Evolutionary conservation across 257 asterid genomes (phyloP).

Genomic region (Echites panduratus): DNA sequence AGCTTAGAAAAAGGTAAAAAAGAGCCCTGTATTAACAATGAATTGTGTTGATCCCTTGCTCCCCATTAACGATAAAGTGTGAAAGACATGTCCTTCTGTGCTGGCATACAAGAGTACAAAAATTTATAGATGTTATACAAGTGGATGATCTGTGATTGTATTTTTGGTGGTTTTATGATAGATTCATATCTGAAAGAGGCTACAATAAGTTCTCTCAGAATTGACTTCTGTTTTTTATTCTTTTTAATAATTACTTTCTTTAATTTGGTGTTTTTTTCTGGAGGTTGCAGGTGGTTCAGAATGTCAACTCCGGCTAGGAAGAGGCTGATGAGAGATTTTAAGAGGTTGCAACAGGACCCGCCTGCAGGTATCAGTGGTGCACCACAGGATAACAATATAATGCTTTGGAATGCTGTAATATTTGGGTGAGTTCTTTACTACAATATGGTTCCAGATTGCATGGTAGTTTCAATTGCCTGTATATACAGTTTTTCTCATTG

Average conservation of each 20-base stretch:
- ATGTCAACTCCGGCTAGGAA: conserved; percentile 81
- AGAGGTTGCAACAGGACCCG: conserved; percentile 76
- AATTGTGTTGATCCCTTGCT: not conserved
- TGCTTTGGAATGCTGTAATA: conserved; percentile 82
- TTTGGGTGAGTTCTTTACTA: conserved; percentile 45
- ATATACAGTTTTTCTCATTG: conserved; percentile 9
- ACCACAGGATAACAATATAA: conserved; percentile 69
- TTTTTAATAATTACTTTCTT: not conserved
- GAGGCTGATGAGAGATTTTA: conserved; percentile 82
- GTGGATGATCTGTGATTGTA: not conserved
- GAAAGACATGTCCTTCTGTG: not conserved
- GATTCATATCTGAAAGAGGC: no score
- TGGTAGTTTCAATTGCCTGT: not conserved
- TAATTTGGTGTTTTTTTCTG: not conserved
- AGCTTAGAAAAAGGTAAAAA: not conserved
- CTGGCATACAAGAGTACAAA: not conserved
- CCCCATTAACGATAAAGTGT: not conserved
- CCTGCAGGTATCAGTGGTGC: conserved; percentile 83
- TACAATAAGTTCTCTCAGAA: no score
- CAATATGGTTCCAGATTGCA: conserved; percentile 1
- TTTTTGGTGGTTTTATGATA: not conserved
- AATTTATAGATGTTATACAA: not conserved
- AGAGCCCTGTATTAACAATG: not conserved
- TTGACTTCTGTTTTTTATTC: not conserved
- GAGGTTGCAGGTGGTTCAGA: conserved; percentile 24